Conservation (phyloP, 371 early-diverging fungal species). For the Actinomucor elegans region DNA sequence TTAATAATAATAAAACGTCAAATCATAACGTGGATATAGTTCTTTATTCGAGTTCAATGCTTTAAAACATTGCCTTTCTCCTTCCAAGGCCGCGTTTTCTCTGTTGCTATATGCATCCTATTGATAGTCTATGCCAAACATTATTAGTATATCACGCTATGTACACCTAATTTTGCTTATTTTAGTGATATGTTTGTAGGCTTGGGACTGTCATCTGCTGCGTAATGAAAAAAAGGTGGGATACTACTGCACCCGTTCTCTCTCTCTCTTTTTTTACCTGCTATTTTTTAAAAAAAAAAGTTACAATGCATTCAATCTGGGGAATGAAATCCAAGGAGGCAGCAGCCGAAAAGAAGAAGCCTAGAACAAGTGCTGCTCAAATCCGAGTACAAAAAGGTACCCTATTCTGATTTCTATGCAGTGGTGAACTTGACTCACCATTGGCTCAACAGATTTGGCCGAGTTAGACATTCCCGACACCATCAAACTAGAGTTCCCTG, state of each 20-base stretch:
- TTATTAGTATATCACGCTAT: background rate
- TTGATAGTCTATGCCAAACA: background rate
- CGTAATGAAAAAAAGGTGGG: background rate
- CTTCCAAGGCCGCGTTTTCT: background rate
- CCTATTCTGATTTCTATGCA: too few species aligned
- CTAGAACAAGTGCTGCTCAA: slow-evolving; percentile 85
- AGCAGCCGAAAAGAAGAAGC: slow-evolving; percentile 74
- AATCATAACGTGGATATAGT: too few species aligned
- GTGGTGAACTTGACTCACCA: too few species aligned
- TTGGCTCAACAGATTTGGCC: slow-evolving; percentile 67
- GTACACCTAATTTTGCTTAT: background rate
- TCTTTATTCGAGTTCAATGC: too few species aligned
- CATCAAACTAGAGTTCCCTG: slow-evolving; percentile 77
- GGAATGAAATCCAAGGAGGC: slow-evolving; percentile 81
- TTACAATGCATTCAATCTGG: slow-evolving; percentile 64
- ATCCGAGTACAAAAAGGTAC: slow-evolving; percentile 92
- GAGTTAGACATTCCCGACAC: slow-evolving; percentile 85
- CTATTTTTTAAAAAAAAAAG: background rate
- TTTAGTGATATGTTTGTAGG: background rate
- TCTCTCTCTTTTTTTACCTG: background rate
- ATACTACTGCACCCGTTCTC: background rate
- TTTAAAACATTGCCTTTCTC: too few species aligned
- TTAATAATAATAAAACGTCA: too few species aligned
- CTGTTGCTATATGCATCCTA: background rate
- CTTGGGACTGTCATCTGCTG: slow-evolving; percentile 1